phyloP scores from a whole-genome alignment of 2,329 filamentous ascomycete species.

The Aspergillus pseudoglaucus region DNA sequence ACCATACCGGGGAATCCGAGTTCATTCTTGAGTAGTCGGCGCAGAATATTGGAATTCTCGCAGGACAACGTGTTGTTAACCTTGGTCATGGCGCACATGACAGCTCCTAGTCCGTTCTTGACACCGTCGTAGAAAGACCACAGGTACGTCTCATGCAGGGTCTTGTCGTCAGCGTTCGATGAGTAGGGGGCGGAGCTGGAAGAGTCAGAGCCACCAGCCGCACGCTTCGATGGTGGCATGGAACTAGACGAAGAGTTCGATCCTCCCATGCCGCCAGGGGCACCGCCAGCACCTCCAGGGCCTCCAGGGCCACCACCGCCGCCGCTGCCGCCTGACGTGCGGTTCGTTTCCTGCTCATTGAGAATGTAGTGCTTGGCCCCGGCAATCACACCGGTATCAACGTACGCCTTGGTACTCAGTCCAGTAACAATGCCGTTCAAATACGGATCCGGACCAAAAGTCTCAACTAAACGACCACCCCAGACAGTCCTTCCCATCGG shows the following conservation, averaged over 20 bases:
- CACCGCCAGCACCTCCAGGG: slow-evolving; percentile 26
- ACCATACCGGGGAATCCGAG: slow-evolving; percentile 11
- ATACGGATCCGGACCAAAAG: slow-evolving; percentile 39
- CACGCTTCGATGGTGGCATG: background rate
- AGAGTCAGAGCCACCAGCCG: background rate
- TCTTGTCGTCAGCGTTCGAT: slow-evolving; percentile 10
- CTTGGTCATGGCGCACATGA: slow-evolving; percentile 13
- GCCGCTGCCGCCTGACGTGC: slow-evolving; percentile 15
- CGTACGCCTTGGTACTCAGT: slow-evolving; percentile 47
- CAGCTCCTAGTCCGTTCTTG: slow-evolving; percentile 7
- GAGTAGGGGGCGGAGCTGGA: slow-evolving; percentile 33
- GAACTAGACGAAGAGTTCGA: slow-evolving; percentile 21
- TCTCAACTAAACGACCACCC: slow-evolving; percentile 31
- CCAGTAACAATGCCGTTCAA: slow-evolving; percentile 36
- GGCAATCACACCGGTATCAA: slow-evolving; percentile 43
- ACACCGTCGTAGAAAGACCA: slow-evolving; percentile 11
- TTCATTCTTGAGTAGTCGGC: slow-evolving; percentile 7
- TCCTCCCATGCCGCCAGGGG: slow-evolving; percentile 24
- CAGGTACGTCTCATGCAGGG: slow-evolving; percentile 9
- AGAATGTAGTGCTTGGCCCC: slow-evolving; percentile 42
- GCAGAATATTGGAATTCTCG: slow-evolving; percentile 7
- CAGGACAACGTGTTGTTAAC: slow-evolving; percentile 5
- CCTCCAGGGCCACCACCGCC: slow-evolving; percentile 13
- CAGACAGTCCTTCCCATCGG: slow-evolving; percentile 14
- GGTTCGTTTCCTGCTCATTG: slow-evolving; percentile 60